A percentile compares a stretch with the other conserved stretches of the same genome.
Conservation (phyloP, 164 flowering plant genomes). For the Vitis cinerea region DNA sequence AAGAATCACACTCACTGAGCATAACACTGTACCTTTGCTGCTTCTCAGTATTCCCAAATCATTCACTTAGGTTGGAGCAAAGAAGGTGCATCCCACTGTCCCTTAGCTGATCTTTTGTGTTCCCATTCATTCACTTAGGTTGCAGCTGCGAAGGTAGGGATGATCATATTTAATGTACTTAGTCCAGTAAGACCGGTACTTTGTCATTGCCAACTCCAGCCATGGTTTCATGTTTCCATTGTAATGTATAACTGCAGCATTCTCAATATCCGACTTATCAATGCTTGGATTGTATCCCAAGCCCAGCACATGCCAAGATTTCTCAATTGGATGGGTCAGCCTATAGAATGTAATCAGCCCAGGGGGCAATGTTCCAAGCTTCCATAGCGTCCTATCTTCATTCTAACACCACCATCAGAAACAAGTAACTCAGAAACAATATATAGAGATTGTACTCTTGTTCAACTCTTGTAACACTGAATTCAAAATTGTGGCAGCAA, state of each 20-base stretch:
- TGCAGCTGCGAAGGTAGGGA: conserved; percentile 76
- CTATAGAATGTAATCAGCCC: conserved; percentile 94
- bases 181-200: conserved; percentile 87
- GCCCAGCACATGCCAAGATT: conserved; percentile 98
- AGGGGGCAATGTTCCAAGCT: conserved; percentile 96
- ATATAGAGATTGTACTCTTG: too few species aligned
- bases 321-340: conserved; percentile 81
- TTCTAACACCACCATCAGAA: conserved; percentile 44
- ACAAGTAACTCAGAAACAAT: neutral
- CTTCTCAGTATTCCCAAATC: too few species aligned
- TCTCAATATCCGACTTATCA: conserved; percentile 73
- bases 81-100: too few species aligned
- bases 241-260: conserved; percentile 91
- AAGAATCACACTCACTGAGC: neutral
- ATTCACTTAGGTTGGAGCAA: too few species aligned
- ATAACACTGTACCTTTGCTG: too few species aligned
- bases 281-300: conserved; percentile 96
- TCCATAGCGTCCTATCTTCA: conserved; percentile 92
- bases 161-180: conserved; percentile 87
- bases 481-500: neutral
- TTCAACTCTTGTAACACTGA: neutral
- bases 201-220: conserved; percentile 97
- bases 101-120: too few species aligned
- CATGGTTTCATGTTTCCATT: conserved; percentile 99
- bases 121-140: conserved; percentile 48